Base-by-base conservation (phyloP, 441 rosid genomes). In the Euphorbia celastroides region DNA sequence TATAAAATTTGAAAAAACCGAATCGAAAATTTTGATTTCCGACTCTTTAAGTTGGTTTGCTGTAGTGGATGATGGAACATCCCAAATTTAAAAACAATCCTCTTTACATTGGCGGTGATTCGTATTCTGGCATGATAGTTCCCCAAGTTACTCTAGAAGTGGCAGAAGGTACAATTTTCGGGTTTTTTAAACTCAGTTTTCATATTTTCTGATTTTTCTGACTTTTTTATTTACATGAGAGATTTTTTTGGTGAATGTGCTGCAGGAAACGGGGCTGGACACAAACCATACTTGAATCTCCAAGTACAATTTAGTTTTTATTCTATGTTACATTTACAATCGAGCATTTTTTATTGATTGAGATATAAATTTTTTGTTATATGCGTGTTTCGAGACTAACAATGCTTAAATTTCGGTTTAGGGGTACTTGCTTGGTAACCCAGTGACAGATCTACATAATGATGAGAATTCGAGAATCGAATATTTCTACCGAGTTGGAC, bases 61-160 rank as follows among this genome's bases (percentile, higher is more conserved):
- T 68, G 60, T 71, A 79, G 82, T 79, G 80, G 80, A 34, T 79
- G 27, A 17, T 22, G 8, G 23, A 57, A 5, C 82, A 73, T 57
- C 78, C 74, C 31, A 71, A 68, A 28, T 79, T 64, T 68, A 22
- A 57, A 26, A 26, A 59, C 5, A 76, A 71, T 56, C 62, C 41
- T 14, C 74, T 76, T 46, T 79, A 76, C 41, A 51, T 79, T 12
- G 66, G 67, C 10, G 80, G 82, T 57, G 82, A 79, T 57, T 74
- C 78, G 5, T 79, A 76, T 52, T 76, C 82, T 0, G 82, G 82
- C 54, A 71, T 70, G 52, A 65, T 74, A 22, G 64, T 76, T 59
- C 82, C 82, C 2, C 59, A 72, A 34, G 31, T 79, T 20, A 55
- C 54, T 11, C 77, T 50, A 6, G 48, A 64, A 64, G 48, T 64